Percentiles rank a stretch among this genome's conserved stretches.
phyloP scores from a whole-genome alignment of 129 eudicot genomes.

The Tagetes patula region DNA sequence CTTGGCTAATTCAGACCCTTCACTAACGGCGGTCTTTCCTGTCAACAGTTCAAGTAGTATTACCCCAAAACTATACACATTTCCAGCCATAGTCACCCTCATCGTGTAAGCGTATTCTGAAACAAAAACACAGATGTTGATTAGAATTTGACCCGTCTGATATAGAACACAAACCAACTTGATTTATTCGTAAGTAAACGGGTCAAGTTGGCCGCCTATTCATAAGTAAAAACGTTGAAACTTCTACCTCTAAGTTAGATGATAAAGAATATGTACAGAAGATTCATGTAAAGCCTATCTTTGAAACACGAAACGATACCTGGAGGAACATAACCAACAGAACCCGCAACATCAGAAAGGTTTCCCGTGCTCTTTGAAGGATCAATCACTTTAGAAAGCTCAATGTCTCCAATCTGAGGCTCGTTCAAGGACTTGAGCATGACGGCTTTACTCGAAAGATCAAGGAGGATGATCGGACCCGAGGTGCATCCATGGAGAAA shows the following conservation, averaged over 20 bases:
- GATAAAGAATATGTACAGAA: background rate
- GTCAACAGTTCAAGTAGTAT: conserved; percentile 73
- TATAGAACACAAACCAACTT: background rate
- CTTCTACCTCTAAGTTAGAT: background rate
- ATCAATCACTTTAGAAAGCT: conserved; percentile 84
- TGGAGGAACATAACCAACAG: conserved; percentile 86
- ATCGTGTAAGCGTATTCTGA: conserved; percentile 90
- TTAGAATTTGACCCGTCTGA: background rate
- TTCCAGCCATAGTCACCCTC: conserved; percentile 86
- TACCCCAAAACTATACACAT: conserved; percentile 89
- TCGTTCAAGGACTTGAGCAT: conserved; percentile 70
- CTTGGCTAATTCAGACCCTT: conserved; percentile 81
- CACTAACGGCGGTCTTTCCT: conserved; percentile 76
- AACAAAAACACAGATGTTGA: conserved; percentile 21
- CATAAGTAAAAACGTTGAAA: background rate
- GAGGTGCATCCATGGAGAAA: conserved; percentile 72
- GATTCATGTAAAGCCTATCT: background rate
- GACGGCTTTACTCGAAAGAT: conserved; percentile 61
- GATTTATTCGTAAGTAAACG: background rate
- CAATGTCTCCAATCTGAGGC: conserved; percentile 82
- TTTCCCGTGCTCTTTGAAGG: conserved; percentile 76
- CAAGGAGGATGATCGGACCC: conserved; percentile 64
- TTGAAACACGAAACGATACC: conserved; percentile 37
- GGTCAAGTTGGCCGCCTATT: background rate
- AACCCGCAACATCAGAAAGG: conserved; percentile 71